A percentile compares a stretch with the other conserved stretches of the same genome.
These are phyloP conservation scores for Sinapis alba DNA, from an alignment of 441 rosid species.

Conservation along the genomic window DNA sequence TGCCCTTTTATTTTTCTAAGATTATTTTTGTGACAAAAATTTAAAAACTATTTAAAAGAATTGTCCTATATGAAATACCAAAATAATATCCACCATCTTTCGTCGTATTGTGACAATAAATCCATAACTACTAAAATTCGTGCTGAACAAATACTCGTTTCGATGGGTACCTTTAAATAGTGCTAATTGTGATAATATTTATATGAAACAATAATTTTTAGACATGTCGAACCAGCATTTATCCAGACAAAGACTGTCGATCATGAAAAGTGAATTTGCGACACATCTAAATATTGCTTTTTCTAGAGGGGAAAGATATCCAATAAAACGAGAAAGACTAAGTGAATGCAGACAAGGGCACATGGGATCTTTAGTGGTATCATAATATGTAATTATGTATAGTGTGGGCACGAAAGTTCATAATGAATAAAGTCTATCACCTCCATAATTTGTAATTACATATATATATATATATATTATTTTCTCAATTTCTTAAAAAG, in stretches of 20 bases:
- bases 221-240: background rate
- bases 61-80: no score
- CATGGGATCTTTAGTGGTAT: constrained; percentile 40
- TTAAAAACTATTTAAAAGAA: no score
- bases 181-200: background rate
- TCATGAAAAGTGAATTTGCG: background rate
- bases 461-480: no score
- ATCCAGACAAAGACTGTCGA: background rate
- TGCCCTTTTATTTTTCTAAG: no score
- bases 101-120: background rate
- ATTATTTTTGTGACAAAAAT: no score
- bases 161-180: background rate
- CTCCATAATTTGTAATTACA: constrained; percentile 18
- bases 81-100: background rate
- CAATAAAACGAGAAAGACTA: background rate
- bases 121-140: background rate
- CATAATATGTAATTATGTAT: background rate
- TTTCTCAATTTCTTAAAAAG: no score
- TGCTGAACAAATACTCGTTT: background rate
- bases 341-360: constrained; percentile 10
- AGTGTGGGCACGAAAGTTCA: constrained; percentile 37
- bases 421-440: constrained; percentile 21
- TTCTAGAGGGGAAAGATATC: background rate
- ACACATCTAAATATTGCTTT: background rate
- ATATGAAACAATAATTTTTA: background rate